phyloP scores from a whole-genome alignment of 2,329 filamentous ascomycete genomes.

The Huntiella abstrusa region DNA sequence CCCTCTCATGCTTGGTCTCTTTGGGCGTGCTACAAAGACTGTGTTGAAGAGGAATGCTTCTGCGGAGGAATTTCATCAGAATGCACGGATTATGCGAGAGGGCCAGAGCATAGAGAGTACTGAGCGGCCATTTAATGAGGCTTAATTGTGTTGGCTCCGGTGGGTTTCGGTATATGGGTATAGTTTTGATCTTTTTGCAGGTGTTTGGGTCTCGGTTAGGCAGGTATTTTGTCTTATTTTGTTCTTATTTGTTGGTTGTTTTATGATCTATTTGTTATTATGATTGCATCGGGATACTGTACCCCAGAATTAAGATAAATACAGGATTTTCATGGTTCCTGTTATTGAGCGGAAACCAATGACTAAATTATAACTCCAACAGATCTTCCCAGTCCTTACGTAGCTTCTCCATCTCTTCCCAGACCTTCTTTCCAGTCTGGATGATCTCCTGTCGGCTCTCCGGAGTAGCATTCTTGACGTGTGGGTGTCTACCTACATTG shows the following conservation, averaged over 20 bases:
- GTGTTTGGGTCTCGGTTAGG: no score
- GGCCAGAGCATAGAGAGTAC: neutral
- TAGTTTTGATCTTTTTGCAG: no score
- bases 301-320: neutral
- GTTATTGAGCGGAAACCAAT: slow-evolving; percentile 1
- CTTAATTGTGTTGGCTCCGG: neutral
- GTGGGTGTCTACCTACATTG: slow-evolving; percentile 38
- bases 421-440: slow-evolving; percentile 38
- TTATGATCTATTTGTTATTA: neutral
- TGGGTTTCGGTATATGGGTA: no score
- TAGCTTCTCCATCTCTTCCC: slow-evolving; percentile 55
- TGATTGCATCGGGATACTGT: no score
- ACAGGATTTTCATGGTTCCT: neutral
- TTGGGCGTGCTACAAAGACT: slow-evolving; percentile 31
- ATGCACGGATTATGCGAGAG: no score
- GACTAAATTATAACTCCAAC: slow-evolving; percentile 3
- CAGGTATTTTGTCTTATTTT: no score
- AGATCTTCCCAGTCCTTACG: slow-evolving; percentile 45
- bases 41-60: neutral
- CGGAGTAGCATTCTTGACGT: slow-evolving; percentile 37
- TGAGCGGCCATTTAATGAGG: neutral
- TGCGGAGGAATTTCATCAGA: neutral
- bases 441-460: slow-evolving; percentile 45
- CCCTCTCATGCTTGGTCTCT: slow-evolving; percentile 49
- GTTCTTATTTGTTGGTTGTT: neutral